phyloP scores from a whole-genome alignment of 768 basidiomycete species.

The Antrodiella citrinella region DNA sequence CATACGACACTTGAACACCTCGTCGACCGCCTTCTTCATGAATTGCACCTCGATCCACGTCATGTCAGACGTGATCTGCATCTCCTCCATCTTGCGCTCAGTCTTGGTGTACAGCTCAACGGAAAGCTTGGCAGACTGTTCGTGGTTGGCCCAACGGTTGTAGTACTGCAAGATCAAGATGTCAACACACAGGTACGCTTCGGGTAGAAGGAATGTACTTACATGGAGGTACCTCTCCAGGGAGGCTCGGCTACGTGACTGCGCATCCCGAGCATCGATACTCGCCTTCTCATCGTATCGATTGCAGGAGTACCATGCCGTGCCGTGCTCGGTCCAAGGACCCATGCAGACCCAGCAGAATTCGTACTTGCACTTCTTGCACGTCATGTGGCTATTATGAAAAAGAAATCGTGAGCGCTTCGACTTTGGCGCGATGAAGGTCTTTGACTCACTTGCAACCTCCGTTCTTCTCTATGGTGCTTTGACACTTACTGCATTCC shows the following conservation, averaged over 20 bases:
- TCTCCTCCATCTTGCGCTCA: conserved; percentile 99
- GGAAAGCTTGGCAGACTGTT: conserved; percentile 96
- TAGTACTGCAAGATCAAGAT: conserved; percentile 63
- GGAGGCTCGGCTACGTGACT: conserved; percentile 82
- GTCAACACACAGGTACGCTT: neutral
- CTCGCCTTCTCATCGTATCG: conserved; percentile 91
- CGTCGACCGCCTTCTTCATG: conserved; percentile 97
- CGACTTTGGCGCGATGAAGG: neutral
- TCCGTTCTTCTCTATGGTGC: conserved; percentile 99
- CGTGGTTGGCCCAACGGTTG: conserved; percentile 99
- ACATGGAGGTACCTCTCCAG: conserved; percentile 96
- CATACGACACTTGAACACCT: conserved; percentile 80
- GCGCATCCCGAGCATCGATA: conserved; percentile 83
- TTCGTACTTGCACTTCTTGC: conserved; percentile 98
- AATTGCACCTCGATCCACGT: conserved; percentile 99
- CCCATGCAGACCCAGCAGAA: conserved; percentile 99
- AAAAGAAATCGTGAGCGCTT: conserved; percentile 4
- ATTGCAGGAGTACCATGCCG: conserved; percentile 97
- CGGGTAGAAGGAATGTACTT: conserved; percentile 22
- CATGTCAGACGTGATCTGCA: conserved; percentile 86
- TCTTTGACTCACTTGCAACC: conserved; percentile 86
- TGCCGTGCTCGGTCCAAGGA: conserved; percentile 96
- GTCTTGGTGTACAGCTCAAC: conserved; percentile 88
- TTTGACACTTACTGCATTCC: conserved; percentile 92
- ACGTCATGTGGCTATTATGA: conserved; percentile 88